Conservation (phyloP, 352 stramenopile species). For the Stramenopiles sp. region DNA sequence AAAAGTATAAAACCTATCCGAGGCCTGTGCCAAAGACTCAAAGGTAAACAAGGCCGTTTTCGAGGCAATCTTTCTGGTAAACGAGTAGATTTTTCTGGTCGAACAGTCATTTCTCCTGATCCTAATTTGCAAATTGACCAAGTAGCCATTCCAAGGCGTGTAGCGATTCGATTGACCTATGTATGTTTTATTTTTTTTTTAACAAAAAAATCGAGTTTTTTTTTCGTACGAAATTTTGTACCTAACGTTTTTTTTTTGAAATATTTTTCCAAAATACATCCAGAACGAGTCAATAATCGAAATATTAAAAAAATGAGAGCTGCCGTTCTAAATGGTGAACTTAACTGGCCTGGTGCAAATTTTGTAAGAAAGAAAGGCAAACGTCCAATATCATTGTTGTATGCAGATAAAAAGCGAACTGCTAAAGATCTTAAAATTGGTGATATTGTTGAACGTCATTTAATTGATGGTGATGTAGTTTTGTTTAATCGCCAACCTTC, state of each 20-base stretch:
- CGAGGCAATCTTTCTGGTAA: constrained; percentile 93
- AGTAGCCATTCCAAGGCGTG: constrained; percentile 78
- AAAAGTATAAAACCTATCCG: constrained; percentile 67
- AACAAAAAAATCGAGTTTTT: too few relatives aligned
- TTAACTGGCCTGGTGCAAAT: constrained; percentile 86
- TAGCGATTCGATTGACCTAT: constrained; percentile 92
- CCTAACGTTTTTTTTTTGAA: too few relatives aligned
- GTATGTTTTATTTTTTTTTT: too few relatives aligned
- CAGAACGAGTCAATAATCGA: constrained; percentile 88
- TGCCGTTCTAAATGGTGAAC: constrained; percentile 23
- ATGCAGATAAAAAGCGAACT: constrained; percentile 57
- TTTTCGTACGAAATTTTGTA: too few relatives aligned
- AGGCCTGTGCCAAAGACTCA: constrained; percentile 78
- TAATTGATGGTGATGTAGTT: constrained; percentile 92
- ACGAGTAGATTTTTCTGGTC: constrained; percentile 89
- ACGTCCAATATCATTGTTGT: constrained; percentile 31
- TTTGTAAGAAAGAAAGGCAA: constrained; percentile 18
- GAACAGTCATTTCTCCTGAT: constrained; percentile 96
- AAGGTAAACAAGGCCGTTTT: constrained; percentile 87
- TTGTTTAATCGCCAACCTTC: constrained; percentile 98
- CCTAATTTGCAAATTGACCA: constrained; percentile 89
- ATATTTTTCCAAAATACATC: too few relatives aligned
- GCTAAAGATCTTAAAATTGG: constrained; percentile 70
- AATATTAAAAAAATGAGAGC: constrained; percentile 9
- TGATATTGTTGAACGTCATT: constrained; percentile 93